Percentiles rank a stretch among this genome's conserved stretches.
phyloP scores from a whole-genome alignment of 2,329 filamentous ascomycete genomes.

The Phialemonium atrogriseum region DNA sequence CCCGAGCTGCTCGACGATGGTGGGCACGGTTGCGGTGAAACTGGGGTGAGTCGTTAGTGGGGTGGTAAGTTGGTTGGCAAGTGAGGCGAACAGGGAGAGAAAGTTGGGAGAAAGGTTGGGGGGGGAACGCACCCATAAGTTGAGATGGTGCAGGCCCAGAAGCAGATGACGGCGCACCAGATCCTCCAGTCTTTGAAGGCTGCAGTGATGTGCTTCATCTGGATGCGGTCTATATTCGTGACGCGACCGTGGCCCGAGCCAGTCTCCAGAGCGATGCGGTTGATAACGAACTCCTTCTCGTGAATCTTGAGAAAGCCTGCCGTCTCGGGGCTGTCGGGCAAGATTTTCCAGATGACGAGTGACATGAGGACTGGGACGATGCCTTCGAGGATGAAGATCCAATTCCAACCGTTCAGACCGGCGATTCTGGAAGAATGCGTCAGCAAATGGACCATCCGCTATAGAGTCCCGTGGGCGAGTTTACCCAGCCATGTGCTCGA shows the following conservation, averaged over 20 bases:
- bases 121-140: slow-evolving; percentile 5
- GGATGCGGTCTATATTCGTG: slow-evolving; percentile 7
- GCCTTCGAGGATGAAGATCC: too few species aligned
- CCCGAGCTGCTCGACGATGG: too few species aligned
- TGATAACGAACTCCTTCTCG: too few species aligned
- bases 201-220: slow-evolving; percentile 5
- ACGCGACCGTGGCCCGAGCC: slow-evolving; percentile 8
- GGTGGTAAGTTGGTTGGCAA: slow-evolving; percentile 30
- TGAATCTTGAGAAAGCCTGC: too few species aligned
- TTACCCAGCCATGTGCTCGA: too few species aligned
- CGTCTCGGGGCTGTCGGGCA: too few species aligned
- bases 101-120: neutral
- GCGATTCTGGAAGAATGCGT: slow-evolving; percentile 26
- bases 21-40: too few species aligned
- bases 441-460: too few species aligned
- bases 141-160: slow-evolving; percentile 8
- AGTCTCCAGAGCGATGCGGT: slow-evolving; percentile 19
- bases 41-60: slow-evolving; percentile 8
- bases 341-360: slow-evolving; percentile 7
- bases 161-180: slow-evolving; percentile 9
- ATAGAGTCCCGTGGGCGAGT: too few species aligned
- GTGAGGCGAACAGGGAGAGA: neutral
- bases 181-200: slow-evolving; percentile 8
- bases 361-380: slow-evolving; percentile 16
- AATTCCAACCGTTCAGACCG: slow-evolving; percentile 48